Evolutionary conservation across 2,329 filamentous ascomycete genomes (phyloP), one percentile per base, ranked within the genome.

Genomic region (Zymoseptoria brevis): DNA sequence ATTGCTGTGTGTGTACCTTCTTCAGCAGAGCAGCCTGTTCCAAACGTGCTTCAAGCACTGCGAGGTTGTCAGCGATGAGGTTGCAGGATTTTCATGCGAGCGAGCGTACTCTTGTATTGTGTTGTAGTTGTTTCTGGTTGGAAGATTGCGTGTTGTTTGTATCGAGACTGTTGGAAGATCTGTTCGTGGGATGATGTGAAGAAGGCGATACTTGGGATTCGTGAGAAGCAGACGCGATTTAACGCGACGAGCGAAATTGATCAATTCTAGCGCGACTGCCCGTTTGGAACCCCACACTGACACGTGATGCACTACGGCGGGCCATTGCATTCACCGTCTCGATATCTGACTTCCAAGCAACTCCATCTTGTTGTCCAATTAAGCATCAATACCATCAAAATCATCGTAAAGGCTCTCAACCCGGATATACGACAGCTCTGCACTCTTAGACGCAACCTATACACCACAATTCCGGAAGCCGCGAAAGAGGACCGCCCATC

Each of bases 41-140:
- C 77, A 99, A 84, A 79, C 92, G 89, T 85, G 94, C 94, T 84
- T 99, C 94, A 80, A 99, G 86, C 93, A 97, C 82, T 85, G 68
- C 56, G 22, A 56, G 50, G 35, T 21, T 51, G 63, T 68, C 58
- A 69, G 67, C 51, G 41, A 13, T 13, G 35, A 22, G 51, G 22
- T 13, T 16, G 19, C 13, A 13, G 22, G 41, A 19, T 52, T 21
- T 13, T 19, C 30, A 16, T n/a, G 9, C 29, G 9, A 11, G 19
- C 1, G n/a, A 11, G 19, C 54, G 30, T 53, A 66, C 64, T 64
- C 50, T 62, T 64, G 52, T 49, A 4, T 26, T 48, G 49, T 59
- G 50, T 59, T 51, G 35, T 58, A 53, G 16, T 45, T n/a, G 13
- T 13, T 4, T 45, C 11, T 45, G 11, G 16, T 45, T 45, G 35